phyloP scores from a whole-genome alignment of 2,329 filamentous ascomycete species.

The Stagonosporopsis vannaccii region DNA sequence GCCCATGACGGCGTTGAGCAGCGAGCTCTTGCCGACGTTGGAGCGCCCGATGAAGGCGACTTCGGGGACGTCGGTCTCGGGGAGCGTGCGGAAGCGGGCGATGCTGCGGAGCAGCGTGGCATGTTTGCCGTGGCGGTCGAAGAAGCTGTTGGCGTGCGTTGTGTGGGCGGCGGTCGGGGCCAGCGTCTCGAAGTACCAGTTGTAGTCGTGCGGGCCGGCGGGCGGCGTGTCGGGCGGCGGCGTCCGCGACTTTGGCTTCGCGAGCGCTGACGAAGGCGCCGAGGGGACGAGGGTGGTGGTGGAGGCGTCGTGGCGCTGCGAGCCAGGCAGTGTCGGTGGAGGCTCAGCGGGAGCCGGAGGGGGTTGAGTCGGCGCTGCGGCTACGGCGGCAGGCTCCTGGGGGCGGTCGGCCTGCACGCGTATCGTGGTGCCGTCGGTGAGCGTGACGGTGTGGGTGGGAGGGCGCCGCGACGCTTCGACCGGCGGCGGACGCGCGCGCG shows the following conservation, averaged over 20 bases:
- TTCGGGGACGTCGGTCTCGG: conserved; percentile 63
- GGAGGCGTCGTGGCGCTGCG: not conserved
- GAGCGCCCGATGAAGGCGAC: conserved; percentile 72
- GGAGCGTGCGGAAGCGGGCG: conserved; percentile 66
- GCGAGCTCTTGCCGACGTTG: conserved; percentile 73
- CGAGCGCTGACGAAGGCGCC: conserved; percentile 18
- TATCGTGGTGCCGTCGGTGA: conserved; percentile 16
- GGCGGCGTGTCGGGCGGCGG: conserved; percentile 14
- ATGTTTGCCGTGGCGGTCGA: conserved; percentile 47
- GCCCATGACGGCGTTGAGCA: conserved; percentile 68
- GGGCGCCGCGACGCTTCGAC: not conserved
- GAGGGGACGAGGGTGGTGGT: conserved; percentile 23
- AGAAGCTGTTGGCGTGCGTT: conserved; percentile 53
- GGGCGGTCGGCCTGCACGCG: conserved; percentile 8
- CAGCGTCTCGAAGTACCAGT: conserved; percentile 46
- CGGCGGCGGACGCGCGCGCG: conserved; percentile 6
- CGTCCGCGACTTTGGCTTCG: not conserved
- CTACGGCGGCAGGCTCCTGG: not conserved
- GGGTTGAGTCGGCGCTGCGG: not conserved
- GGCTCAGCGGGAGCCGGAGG: not conserved
- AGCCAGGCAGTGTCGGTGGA: not conserved
- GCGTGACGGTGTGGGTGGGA: conserved; percentile 5
- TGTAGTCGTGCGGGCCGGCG: conserved; percentile 24
- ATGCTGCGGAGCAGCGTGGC: conserved; percentile 66
- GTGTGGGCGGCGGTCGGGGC: conserved; percentile 46